Evolutionary conservation across 176 grass and related monocot species (phyloP).

Genomic region (Avena atlantica): DNA sequence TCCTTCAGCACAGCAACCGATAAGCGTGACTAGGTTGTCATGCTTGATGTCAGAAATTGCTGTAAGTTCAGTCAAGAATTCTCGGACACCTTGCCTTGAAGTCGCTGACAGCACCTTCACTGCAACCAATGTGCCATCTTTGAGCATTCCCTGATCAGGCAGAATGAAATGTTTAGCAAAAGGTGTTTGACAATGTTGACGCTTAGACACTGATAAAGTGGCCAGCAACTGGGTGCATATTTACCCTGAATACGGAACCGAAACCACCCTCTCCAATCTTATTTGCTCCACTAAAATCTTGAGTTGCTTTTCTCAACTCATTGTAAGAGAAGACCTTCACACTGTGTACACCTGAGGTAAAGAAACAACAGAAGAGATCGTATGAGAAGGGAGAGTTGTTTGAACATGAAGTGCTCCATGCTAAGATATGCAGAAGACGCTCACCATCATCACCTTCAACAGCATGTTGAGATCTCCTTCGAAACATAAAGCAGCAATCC

Average conservation of each 20-base stretch:
- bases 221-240: not conserved
- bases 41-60: constrained; percentile 85
- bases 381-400: constrained; percentile 29
- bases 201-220: not conserved
- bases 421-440: not conserved
- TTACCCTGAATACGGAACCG: constrained; percentile 86
- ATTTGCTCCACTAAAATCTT: constrained; percentile 67
- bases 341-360: constrained; percentile 53
- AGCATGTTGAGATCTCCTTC: constrained; percentile 4
- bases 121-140: constrained; percentile 64
- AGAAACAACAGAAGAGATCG: constrained; percentile 6
- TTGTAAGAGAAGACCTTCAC: constrained; percentile 75
- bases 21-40: constrained; percentile 74
- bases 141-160: constrained; percentile 65
- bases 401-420: not conserved
- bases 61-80: constrained; percentile 83
- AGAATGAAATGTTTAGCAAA: constrained; percentile 38
- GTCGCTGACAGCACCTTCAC: constrained; percentile 78
- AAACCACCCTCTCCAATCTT: constrained; percentile 96
- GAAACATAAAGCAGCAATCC: constrained; percentile 50
- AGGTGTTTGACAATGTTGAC: not conserved
- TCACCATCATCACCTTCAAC: constrained; percentile 50
- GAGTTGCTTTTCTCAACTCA: constrained; percentile 83
- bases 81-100: constrained; percentile 74
- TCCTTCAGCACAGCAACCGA: constrained; percentile 83